Percentiles rank a stretch among this genome's conserved stretches.
phyloP scores from a whole-genome alignment of 2,329 filamentous ascomycete genomes.

The Neonectria ditissima region DNA sequence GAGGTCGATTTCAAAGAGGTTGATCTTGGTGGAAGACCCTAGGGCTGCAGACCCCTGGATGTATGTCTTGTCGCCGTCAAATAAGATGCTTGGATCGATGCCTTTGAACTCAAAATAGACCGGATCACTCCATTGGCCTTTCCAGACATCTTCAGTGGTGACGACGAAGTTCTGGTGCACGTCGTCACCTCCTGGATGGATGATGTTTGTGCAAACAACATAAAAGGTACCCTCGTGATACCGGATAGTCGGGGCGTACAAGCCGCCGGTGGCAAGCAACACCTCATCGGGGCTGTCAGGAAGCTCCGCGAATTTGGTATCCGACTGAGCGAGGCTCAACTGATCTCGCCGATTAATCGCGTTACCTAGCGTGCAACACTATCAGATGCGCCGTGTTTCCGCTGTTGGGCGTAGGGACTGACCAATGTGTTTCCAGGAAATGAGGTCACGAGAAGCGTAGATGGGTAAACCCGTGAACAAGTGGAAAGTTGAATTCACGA shows the following conservation, averaged over 20 bases:
- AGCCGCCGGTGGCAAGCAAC: constrained; percentile 5
- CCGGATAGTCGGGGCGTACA: constrained; percentile 10
- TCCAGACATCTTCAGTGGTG: constrained; percentile 6
- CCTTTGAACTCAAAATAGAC: constrained; percentile 10
- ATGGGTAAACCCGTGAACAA: constrained; percentile 10
- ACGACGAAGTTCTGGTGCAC: not conserved
- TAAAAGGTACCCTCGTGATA: constrained; percentile 7
- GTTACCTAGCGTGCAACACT: constrained; percentile 2
- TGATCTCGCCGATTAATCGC: constrained; percentile 13
- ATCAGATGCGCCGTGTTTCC: not conserved
- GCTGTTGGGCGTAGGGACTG: not conserved
- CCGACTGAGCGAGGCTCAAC: constrained; percentile 8
- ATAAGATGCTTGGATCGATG: constrained; percentile 5
- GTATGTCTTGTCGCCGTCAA: constrained; percentile 2
- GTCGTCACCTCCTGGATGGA: not conserved
- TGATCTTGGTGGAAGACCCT: constrained; percentile 2
- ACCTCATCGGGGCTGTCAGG: not conserved
- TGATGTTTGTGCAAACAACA: constrained; percentile 13
- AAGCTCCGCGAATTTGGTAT: not conserved
- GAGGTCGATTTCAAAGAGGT: constrained; percentile 10
- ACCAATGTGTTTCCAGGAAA: constrained; percentile 12
- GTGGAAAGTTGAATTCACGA: constrained; percentile 14
- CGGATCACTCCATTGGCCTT: constrained; percentile 7
- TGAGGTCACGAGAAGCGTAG: constrained; percentile 13
- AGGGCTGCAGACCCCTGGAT: constrained; percentile 5